Base-by-base conservation (phyloP, 495 filamentous ascomycete genomes). In the Penicillium atrosanguineum region DNA sequence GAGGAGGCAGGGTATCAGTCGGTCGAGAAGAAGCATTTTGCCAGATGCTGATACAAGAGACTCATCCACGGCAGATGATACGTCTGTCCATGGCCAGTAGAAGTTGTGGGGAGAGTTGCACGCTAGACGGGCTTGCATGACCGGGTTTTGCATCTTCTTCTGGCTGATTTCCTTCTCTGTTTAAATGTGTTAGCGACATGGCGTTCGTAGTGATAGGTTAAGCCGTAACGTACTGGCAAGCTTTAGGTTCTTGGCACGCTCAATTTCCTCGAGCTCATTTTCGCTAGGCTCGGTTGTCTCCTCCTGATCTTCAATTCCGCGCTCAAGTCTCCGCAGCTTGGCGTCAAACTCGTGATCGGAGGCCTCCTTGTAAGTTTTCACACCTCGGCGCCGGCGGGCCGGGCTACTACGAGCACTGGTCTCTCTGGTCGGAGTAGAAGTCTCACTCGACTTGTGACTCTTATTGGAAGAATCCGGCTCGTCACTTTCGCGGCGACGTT, bases 21-120 rank as follows among this genome's bases (percentile, higher is more conserved):
- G 83, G 66, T 97, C 94, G 1, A 98, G 83, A 4, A 98, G 80
- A 8, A 95, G 82, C 91, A 97, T 96, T 70, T 97, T 98, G 11
- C 92, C 94, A 0, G 91, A 95, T 2, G 86, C 81, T 0, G 87
- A 91, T 47, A 97, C 82, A 12, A 97, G 80, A 28, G 78, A 83
- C 61, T 93, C 87, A 63, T 97, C 91, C 1, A 87, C 73, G 1
- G 67, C 58, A 6, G 66, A 60, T 0, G 77, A 61, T 12, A 74
- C 68, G 48, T 82, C 78, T 16, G 68, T 70, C 84, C 90, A 98
- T 0, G 94, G 94, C 75, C 90, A 94, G 73, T 92, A 97, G 73
- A 98, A 97, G 61, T 96, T 93, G 70, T 97, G 93, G 0, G 94
- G 94, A 2, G 82, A 87, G 69, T 98, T 95, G 72, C 95, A 97